Evolutionary conservation across 2,329 filamentous ascomycete genomes (phyloP).

Genomic region (Cercospora sojina): DNA sequence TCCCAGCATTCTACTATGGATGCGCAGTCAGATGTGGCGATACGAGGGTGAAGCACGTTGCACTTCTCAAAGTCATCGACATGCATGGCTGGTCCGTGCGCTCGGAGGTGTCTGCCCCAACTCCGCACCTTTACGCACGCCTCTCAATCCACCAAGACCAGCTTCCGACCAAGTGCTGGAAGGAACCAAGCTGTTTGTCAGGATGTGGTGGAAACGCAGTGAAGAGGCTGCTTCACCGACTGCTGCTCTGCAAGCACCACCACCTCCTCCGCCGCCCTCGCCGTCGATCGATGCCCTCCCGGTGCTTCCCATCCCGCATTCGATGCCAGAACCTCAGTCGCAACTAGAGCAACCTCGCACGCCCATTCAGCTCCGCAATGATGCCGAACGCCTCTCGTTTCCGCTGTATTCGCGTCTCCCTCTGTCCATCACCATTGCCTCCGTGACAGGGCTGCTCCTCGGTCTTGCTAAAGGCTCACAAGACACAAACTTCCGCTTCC

Average conservation of each 20-base stretch:
- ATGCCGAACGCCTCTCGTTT: slow-evolving; percentile 35
- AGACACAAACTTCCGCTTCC: slow-evolving; percentile 69
- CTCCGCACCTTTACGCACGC: slow-evolving; percentile 5
- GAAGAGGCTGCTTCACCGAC: neutral
- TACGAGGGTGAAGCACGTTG: neutral
- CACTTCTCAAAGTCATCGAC: slow-evolving; percentile 1
- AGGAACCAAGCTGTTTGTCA: neutral
- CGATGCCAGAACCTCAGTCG: neutral
- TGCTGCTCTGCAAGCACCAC: neutral
- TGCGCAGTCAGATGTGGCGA: neutral
- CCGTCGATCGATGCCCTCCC: neutral
- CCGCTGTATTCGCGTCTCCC: slow-evolving; percentile 37
- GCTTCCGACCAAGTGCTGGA: slow-evolving; percentile 9
- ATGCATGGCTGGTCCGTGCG: neutral
- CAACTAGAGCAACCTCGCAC: neutral
- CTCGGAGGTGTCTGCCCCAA: slow-evolving; percentile 2
- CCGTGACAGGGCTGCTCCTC: slow-evolving; percentile 34
- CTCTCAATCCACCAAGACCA: neutral
- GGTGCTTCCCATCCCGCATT: slow-evolving; percentile 3
- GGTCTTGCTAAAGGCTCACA: slow-evolving; percentile 37
- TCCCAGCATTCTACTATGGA: slow-evolving; percentile 19
- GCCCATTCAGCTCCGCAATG: slow-evolving; percentile 15
- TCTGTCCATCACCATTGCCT: slow-evolving; percentile 30
- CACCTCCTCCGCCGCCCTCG: neutral
- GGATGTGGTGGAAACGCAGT: slow-evolving; percentile 7